Evolutionary conservation across 208 protist genomes (phyloP).

Genomic region (Trichomonas vaginalis): DNA sequence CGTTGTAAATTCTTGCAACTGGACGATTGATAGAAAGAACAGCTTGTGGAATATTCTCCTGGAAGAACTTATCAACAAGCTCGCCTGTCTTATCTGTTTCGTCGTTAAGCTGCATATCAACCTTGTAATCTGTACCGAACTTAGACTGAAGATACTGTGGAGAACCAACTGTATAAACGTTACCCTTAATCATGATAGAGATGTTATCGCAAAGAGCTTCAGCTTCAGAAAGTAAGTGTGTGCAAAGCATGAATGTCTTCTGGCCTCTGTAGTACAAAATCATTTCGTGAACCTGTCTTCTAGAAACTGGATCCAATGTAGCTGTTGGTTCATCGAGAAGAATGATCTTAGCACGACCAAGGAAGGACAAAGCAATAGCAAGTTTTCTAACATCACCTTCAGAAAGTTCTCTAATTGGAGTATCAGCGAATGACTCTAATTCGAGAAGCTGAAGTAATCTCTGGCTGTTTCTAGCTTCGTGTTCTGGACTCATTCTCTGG

Average conservation of each 20-base stretch:
- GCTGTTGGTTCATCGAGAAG: constrained; percentile 21
- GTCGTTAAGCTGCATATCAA: background rate
- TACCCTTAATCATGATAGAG: background rate
- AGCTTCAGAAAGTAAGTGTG: background rate
- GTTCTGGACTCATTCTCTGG: background rate
- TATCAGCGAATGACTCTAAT: background rate
- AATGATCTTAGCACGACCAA: background rate
- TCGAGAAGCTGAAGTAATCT: background rate
- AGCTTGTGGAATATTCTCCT: background rate
- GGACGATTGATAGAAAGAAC: background rate
- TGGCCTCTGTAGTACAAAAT: background rate
- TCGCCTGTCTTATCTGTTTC: background rate
- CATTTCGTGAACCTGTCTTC: background rate
- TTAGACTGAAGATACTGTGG: background rate
- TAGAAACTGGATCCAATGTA: background rate
- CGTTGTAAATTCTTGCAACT: background rate
- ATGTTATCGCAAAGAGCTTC: background rate
- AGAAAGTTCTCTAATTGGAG: background rate
- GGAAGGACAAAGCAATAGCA: background rate
- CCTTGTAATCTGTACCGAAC: background rate
- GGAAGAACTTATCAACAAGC: background rate
- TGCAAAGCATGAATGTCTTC: background rate
- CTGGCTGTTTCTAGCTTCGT: background rate
- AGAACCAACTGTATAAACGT: background rate
- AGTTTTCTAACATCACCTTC: background rate